These are phyloP conservation scores for Cyberlindnera maritima DNA, from an alignment of 805 yeast species.

Conservation along the genomic window DNA sequence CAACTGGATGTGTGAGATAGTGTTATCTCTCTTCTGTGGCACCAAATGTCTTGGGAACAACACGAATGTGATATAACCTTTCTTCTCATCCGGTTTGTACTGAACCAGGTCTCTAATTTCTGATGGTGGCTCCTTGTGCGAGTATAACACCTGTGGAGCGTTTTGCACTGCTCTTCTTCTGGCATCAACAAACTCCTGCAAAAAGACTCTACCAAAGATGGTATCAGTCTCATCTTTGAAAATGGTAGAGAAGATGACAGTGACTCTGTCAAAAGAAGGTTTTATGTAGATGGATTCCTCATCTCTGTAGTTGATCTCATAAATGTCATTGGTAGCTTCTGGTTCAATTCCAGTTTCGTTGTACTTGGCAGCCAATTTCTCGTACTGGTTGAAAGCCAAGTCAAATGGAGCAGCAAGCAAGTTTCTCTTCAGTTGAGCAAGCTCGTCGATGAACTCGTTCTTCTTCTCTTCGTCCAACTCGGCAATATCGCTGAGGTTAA, in stretches of 20 bases:
- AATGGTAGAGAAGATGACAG: constrained; percentile 91
- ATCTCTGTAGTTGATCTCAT: constrained; percentile 76
- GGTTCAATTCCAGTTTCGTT: constrained; percentile 30
- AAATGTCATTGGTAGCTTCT: constrained; percentile 22
- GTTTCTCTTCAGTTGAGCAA: constrained; percentile 79
- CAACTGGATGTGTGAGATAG: constrained; percentile 86
- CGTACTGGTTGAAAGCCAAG: constrained; percentile 78
- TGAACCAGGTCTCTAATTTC: constrained; percentile 58
- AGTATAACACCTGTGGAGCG: constrained; percentile 95
- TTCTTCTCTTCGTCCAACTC: constrained; percentile 45
- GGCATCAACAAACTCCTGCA: constrained; percentile 94
- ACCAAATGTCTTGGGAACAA: constrained; percentile 78
- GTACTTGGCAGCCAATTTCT: constrained; percentile 42
- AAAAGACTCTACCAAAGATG: constrained; percentile 81
- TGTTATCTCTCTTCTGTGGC: constrained; percentile 70
- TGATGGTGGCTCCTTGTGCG: constrained; percentile 89
- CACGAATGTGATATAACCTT: constrained; percentile 64
- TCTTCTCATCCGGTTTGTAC: constrained; percentile 39
- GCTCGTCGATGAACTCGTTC: constrained; percentile 52
- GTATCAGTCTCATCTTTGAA: constrained; percentile 97
- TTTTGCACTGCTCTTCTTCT: constrained; percentile 94
- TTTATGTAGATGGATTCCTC: constrained; percentile 87
- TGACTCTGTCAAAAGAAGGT: constrained; percentile 94
- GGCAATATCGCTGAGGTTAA: constrained; percentile 51
- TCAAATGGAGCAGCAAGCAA: constrained; percentile 93